Conservation (phyloP, 805 yeast species). For the Monosporozyma aquatica region DNA sequence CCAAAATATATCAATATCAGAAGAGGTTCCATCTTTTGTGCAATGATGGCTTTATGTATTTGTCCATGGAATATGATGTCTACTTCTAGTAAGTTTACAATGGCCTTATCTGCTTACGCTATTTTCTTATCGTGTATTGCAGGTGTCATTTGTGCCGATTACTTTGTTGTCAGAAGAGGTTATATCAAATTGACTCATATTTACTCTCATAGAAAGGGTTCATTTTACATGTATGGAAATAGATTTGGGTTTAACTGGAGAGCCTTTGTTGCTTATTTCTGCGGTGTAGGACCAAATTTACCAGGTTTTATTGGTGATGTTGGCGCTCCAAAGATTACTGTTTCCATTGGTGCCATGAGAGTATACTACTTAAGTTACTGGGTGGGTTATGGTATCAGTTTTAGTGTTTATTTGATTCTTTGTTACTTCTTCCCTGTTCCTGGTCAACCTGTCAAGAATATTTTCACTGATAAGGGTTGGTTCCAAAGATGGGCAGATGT, state of each 20-base stretch:
- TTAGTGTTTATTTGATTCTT: slow-evolving; percentile 43
- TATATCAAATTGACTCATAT: slow-evolving; percentile 51
- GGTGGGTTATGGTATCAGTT: slow-evolving; percentile 59
- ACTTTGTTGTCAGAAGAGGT: slow-evolving; percentile 64
- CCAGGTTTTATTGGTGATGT: slow-evolving; percentile 35
- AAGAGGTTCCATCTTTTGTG: slow-evolving; percentile 60
- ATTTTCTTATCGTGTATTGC: slow-evolving; percentile 73
- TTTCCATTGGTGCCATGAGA: slow-evolving; percentile 58
- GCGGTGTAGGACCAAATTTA: slow-evolving; percentile 34
- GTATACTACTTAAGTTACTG: slow-evolving; percentile 66
- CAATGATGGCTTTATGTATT: slow-evolving; percentile 53
- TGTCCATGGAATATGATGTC: slow-evolving; percentile 74
- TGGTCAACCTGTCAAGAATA: slow-evolving; percentile 34
- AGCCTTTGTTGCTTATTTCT: slow-evolving; percentile 56
- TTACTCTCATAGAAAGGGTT: slow-evolving; percentile 36
- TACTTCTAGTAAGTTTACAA: slow-evolving; percentile 58
- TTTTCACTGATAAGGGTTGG: slow-evolving; percentile 49
- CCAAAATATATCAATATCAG: slow-evolving; percentile 52
- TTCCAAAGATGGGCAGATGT: slow-evolving; percentile 52
- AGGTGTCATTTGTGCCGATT: slow-evolving; percentile 52
- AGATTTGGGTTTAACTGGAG: slow-evolving; percentile 63
- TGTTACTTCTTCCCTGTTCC: slow-evolving; percentile 46
- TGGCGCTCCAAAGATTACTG: slow-evolving; percentile 47
- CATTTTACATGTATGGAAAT: slow-evolving; percentile 42
- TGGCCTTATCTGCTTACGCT: slow-evolving; percentile 68